These are phyloP conservation scores for Coix lacrymajobi DNA, from an alignment of 176 grass and related monocot genomes.

Conservation along the genomic window DNA sequence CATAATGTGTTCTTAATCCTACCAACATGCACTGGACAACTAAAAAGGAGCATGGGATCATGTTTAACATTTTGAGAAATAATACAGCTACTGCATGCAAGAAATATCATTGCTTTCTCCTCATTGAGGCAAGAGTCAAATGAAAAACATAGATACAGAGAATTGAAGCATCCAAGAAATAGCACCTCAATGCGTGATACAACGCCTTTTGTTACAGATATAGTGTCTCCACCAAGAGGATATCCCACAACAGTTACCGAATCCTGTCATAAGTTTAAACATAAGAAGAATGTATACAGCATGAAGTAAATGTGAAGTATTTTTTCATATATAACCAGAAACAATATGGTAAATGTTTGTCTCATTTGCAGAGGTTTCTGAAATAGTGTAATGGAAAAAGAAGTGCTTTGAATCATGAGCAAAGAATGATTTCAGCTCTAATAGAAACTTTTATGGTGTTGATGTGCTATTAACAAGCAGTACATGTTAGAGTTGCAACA, in stretches of 20 bases:
- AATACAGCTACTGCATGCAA: not conserved
- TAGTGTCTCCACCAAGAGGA: constrained; percentile 93
- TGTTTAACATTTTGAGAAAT: constrained; percentile 12
- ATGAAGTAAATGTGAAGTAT: not conserved
- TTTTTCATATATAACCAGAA: not conserved
- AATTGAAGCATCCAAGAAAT: constrained; percentile 31
- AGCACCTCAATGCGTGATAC: constrained; percentile 96
- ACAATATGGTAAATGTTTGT: not conserved
- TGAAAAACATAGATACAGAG: constrained; percentile 18
- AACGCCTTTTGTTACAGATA: constrained; percentile 98
- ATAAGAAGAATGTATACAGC: constrained; percentile 21
- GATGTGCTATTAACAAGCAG: not conserved
- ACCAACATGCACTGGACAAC: not conserved
- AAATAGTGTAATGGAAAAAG: too few relatives aligned
- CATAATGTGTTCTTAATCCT: constrained; percentile 20
- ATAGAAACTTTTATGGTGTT: not conserved
- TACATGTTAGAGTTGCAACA: not conserved
- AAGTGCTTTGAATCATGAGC: too few relatives aligned
- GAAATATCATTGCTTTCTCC: not conserved
- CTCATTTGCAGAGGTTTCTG: constrained; percentile 8
- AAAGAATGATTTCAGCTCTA: not conserved
- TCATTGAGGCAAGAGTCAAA: not conserved
- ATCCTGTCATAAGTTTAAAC: constrained; percentile 49
- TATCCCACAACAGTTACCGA: constrained; percentile 95
- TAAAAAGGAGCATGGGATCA: not conserved